Base-by-base conservation (phyloP, 352 stramenopile genomes). In the Phytophthora syringae region DNA sequence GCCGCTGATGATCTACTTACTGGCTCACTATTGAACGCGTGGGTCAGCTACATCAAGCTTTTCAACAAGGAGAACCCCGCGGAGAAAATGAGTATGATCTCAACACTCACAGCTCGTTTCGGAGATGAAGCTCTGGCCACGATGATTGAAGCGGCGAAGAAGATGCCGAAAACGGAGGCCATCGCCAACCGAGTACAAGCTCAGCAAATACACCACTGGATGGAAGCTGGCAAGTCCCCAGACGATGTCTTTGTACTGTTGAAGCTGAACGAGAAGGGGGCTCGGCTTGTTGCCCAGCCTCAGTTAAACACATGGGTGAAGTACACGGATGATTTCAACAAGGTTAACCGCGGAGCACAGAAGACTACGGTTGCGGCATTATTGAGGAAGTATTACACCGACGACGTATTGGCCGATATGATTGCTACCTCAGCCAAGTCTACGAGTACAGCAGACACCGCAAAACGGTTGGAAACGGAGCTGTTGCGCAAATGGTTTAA, bases 141-240 rank as follows among this genome's bases (percentile, higher is more conserved):
- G 34, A 60, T 67, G 32, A 55, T 67, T 18, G 59, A 62, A 42
- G 34, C 42, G 39, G 52, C 60, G 18, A 56, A 56, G 32, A 21
- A 28, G 18, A 20, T 56, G 5, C 11, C 18, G n/a, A 32, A 18
- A 15, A 56, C 32, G 11, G 49, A 15, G 13, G 20, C 1, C 7
- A 21, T 45, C 21, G 49, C 32, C 21, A 56, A 44, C 5, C 49
- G 20, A 30, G 20, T 43, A 30, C 49, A 56, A 20, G 21, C 21
- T 9, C 32, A 57, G 22, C 36, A 37, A 24, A 18, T 57, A 1
- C 20, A 47, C 10, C 20, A n/a, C 4, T 57, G 50, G 50, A 13
- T 57, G 5, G 34, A 11, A 34, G 22, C n/a, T 11, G 16, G 22
- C 10, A 27, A 57, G 18, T 27, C 50, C 7, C 37, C 32, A 9